These are phyloP conservation scores for Scedosporium boydii DNA, from an alignment of 2,329 filamentous ascomycete genomes.

Conservation along the genomic window DNA sequence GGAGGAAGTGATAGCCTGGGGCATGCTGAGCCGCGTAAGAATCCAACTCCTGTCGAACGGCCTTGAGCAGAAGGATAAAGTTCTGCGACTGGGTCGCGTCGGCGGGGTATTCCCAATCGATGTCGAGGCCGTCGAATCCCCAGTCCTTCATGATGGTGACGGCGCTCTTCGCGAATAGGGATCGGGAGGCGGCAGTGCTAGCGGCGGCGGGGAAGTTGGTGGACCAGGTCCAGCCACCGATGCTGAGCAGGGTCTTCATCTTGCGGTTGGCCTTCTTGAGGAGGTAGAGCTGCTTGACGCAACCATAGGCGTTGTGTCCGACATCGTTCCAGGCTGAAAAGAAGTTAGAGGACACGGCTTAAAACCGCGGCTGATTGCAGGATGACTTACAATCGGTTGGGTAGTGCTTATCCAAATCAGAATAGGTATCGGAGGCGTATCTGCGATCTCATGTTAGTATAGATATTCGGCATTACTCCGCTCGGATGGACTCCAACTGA, in stretches of 20 bases:
- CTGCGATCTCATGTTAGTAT: no score
- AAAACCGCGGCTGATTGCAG: no score
- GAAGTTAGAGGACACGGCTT: no score
- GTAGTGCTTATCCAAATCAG: no score
- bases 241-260: constrained; percentile 67
- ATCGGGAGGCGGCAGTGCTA: constrained; percentile 50
- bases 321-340: constrained; percentile 45
- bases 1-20: no score
- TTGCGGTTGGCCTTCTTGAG: constrained; percentile 71
- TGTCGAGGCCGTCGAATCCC: constrained; percentile 46
- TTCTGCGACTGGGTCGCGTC: constrained; percentile 7
- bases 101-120: constrained; percentile 30
- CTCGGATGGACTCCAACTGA: no score
- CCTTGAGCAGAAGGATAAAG: no score
- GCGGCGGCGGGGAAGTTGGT: constrained; percentile 62
- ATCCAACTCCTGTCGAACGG: no score
- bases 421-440: no score
- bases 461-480: no score
- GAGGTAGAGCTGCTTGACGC: constrained; percentile 68
- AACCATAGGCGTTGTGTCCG: constrained; percentile 69
- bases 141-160: constrained; percentile 64
- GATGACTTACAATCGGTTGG: no score
- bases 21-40: no score
- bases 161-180: constrained; percentile 58
- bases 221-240: constrained; percentile 82